Conservation (phyloP, 768 basidiomycete genomes). For the Termitomyces sp. region DNA sequence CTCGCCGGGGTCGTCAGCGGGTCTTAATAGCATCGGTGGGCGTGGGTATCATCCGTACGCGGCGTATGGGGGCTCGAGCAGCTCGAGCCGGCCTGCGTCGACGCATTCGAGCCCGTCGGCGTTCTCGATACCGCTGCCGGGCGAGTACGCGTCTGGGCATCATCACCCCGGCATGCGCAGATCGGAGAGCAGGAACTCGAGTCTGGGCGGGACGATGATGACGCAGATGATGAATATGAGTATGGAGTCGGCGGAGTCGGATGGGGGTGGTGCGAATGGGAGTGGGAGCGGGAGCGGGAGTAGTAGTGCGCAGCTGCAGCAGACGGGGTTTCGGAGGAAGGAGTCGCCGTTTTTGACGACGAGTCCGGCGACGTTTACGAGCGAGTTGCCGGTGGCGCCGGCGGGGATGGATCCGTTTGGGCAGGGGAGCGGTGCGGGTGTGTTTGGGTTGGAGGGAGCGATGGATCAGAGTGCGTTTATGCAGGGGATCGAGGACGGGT, state of each 20-base stretch:
- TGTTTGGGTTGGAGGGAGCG: conserved; percentile 8
- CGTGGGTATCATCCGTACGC: conserved; percentile 59
- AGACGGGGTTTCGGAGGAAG: conserved; percentile 28
- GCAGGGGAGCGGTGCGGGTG: not conserved
- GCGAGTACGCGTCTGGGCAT: conserved; percentile 25
- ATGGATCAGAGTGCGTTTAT: conserved; percentile 14
- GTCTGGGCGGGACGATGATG: conserved; percentile 32
- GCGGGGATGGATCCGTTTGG: conserved; percentile 20
- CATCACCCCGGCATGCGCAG: conserved; percentile 20
- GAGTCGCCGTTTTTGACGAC: conserved; percentile 36
- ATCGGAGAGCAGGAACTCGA: conserved; percentile 37
- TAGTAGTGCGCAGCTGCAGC: too few species aligned
- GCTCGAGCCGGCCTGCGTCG: conserved; percentile 33
- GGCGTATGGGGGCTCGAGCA: conserved; percentile 27
- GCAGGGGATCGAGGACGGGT: conserved; percentile 12
- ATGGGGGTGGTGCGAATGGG: too few species aligned
- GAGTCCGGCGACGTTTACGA: conserved; percentile 30
- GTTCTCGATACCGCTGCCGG: conserved; percentile 31
- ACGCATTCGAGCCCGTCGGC: conserved; percentile 42
- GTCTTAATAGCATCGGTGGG: conserved; percentile 24
- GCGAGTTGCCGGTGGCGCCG: too few species aligned
- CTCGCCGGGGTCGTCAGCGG: conserved; percentile 26
- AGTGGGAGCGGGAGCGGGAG: too few species aligned
- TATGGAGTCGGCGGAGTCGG: conserved; percentile 17
- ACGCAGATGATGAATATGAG: conserved; percentile 35